These are phyloP conservation scores for Torrubiella hemipterigena DNA, from an alignment of 2,329 filamentous ascomycete genomes.

Conservation along the genomic window DNA sequence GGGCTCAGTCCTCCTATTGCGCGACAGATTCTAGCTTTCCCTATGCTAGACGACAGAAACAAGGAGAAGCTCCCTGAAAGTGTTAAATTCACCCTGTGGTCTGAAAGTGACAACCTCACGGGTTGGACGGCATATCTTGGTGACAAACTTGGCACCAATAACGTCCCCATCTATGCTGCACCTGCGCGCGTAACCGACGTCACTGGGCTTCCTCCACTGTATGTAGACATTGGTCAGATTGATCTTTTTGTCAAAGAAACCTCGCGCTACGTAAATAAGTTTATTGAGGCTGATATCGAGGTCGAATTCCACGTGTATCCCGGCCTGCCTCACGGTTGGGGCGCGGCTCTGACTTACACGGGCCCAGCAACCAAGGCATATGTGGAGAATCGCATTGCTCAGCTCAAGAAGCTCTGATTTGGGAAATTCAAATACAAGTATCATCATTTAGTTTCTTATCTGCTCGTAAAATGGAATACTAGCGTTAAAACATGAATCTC, in stretches of 20 bases:
- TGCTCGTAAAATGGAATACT: no score
- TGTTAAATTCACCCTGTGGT: not conserved
- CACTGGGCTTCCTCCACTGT: slow-evolving; percentile 17
- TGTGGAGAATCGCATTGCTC: no score
- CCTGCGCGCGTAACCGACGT: slow-evolving; percentile 10
- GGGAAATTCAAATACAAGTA: no score
- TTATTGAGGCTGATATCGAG: slow-evolving; percentile 16
- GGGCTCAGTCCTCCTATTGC: slow-evolving; percentile 8
- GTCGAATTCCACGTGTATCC: slow-evolving; percentile 24
- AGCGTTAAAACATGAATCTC: no score
- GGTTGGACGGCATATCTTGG: slow-evolving; percentile 1
- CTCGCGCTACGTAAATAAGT: slow-evolving; percentile 14
- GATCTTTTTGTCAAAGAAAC: slow-evolving; percentile 23
- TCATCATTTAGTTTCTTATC: no score
- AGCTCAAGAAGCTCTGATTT: no score
- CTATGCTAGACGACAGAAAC: slow-evolving; percentile 41
- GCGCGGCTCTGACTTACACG: no score
- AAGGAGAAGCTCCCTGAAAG: not conserved
- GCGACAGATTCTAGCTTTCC: slow-evolving; percentile 42
- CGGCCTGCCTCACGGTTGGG: slow-evolving; percentile 12
- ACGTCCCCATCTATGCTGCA: not conserved
- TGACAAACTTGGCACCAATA: not conserved
- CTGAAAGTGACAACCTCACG: not conserved
- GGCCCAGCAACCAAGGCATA: no score
- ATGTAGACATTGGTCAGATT: slow-evolving; percentile 20